A percentile compares a stretch with the other conserved stretches of the same genome.
Conservation (phyloP, 1,139 yeast genomes). For the Debaryomycetaceae sp. region DNA sequence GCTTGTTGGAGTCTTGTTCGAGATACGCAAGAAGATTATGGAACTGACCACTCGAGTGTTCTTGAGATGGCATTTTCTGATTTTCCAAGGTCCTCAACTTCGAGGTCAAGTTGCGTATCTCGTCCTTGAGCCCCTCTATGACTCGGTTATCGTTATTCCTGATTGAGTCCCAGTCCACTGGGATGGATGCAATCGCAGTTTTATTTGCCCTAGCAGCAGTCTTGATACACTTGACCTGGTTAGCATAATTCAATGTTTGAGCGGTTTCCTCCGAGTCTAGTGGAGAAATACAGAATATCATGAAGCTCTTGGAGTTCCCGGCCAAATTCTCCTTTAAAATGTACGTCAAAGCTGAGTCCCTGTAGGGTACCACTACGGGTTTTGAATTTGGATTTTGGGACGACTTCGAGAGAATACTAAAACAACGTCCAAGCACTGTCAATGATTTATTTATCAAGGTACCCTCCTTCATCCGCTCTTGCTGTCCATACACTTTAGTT, state of each 20-base stretch:
- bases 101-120: slow-evolving; percentile 27
- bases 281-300: slow-evolving; percentile 76
- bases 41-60: slow-evolving; percentile 12
- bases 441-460: slow-evolving; percentile 70
- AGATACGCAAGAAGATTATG: slow-evolving; percentile 27
- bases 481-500: slow-evolving; percentile 60
- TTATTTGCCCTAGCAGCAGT: slow-evolving; percentile 53
- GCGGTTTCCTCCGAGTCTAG: slow-evolving; percentile 71
- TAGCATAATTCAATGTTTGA: slow-evolving; percentile 73
- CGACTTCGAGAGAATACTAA: slow-evolving; percentile 49
- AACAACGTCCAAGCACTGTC: slow-evolving; percentile 73
- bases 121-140: slow-evolving; percentile 28
- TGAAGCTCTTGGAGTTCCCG: slow-evolving; percentile 71
- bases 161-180: slow-evolving; percentile 32
- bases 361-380: slow-evolving; percentile 54
- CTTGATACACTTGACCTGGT: slow-evolving; percentile 65
- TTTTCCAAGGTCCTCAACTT: slow-evolving; percentile 14
- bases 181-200: slow-evolving; percentile 26
- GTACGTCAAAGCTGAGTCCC: slow-evolving; percentile 74
- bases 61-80: slow-evolving; percentile 2
- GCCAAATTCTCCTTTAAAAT: slow-evolving; percentile 67
- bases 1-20: slow-evolving; percentile 27
- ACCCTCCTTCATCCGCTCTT: slow-evolving; percentile 66
- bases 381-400: slow-evolving; percentile 12
- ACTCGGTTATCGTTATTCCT: slow-evolving; percentile 24